These are phyloP conservation scores for Phaeosphaeriaceae sp. DNA, from an alignment of 2,329 filamentous ascomycete genomes.

Conservation along the genomic window DNA sequence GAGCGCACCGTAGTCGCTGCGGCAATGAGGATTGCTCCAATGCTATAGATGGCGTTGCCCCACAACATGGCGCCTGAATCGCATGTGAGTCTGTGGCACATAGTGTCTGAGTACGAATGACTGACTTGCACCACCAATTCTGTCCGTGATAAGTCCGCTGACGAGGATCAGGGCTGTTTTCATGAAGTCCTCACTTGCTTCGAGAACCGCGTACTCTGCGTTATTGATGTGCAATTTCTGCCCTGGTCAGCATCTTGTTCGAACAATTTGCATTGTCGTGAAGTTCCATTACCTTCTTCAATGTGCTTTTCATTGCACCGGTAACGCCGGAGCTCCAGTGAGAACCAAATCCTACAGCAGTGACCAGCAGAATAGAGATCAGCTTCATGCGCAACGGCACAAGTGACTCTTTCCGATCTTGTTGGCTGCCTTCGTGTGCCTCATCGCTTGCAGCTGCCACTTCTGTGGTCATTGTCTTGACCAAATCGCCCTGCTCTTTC, in stretches of 20 bases:
- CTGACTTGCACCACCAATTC: conserved; percentile 63
- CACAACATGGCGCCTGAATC: conserved; percentile 61
- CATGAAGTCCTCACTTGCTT: conserved; percentile 70
- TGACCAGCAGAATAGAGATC: conserved; percentile 59
- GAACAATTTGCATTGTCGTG: no score
- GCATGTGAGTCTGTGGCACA: conserved; percentile 28
- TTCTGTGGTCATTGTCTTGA: background rate
- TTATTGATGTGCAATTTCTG: conserved; percentile 65
- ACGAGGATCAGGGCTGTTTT: conserved; percentile 63
- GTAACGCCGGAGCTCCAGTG: conserved; percentile 69
- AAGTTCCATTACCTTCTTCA: conserved; percentile 66
- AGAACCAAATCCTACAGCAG: conserved; percentile 66
- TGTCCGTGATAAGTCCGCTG: conserved; percentile 65
- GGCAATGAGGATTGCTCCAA: conserved; percentile 67
- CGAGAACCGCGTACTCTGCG: conserved; percentile 65
- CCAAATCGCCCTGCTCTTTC: background rate
- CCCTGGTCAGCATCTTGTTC: background rate
- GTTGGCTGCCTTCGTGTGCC: conserved; percentile 1
- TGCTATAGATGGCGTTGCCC: conserved; percentile 67
- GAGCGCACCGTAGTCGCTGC: conserved; percentile 64
- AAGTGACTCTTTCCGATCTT: conserved; percentile 7
- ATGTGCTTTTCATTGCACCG: conserved; percentile 67
- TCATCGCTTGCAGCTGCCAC: conserved; percentile 14
- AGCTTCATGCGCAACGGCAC: conserved; percentile 40
- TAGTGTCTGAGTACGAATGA: background rate